phyloP scores from a whole-genome alignment of 2,329 filamentous ascomycete species.

The Exophiala alcalophila region DNA sequence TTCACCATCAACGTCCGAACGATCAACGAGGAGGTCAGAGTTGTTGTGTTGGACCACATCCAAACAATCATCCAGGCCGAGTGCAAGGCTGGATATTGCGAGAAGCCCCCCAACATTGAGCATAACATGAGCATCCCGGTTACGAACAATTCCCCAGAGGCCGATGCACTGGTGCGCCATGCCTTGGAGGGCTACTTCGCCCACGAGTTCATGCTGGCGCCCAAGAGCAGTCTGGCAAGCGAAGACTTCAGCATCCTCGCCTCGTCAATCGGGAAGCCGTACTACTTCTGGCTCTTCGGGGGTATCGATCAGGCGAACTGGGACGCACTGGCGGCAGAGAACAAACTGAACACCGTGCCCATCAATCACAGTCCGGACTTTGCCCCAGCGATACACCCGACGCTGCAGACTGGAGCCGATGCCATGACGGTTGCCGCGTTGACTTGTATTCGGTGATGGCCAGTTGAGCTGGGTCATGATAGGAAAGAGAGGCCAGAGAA shows the following conservation, averaged over 20 bases:
- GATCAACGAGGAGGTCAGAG: constrained; percentile 44
- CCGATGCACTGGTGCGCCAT: constrained; percentile 44
- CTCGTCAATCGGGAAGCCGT: constrained; percentile 48
- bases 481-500: too few relatives aligned
- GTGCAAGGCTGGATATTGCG: constrained; percentile 49
- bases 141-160: constrained; percentile 49
- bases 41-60: constrained; percentile 47
- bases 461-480: too few relatives aligned
- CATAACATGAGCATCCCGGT: constrained; percentile 52
- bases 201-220: constrained; percentile 25
- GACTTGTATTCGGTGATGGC: too few relatives aligned
- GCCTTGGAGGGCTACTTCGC: constrained; percentile 50
- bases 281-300: constrained; percentile 57
- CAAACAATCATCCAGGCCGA: constrained; percentile 57
- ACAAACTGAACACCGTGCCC: constrained; percentile 34
- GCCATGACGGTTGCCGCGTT: constrained; percentile 51
- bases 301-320: constrained; percentile 33
- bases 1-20: constrained; percentile 56
- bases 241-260: constrained; percentile 61
- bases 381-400: constrained; percentile 58
- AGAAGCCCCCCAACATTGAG: constrained; percentile 47
- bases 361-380: constrained; percentile 60
- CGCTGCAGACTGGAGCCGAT: constrained; percentile 52
- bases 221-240: constrained; percentile 31
- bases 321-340: constrained; percentile 1